These are phyloP conservation scores for Hyphopichia khmerensis DNA, from an alignment of 1,139 yeast species.

Conservation along the genomic window DNA sequence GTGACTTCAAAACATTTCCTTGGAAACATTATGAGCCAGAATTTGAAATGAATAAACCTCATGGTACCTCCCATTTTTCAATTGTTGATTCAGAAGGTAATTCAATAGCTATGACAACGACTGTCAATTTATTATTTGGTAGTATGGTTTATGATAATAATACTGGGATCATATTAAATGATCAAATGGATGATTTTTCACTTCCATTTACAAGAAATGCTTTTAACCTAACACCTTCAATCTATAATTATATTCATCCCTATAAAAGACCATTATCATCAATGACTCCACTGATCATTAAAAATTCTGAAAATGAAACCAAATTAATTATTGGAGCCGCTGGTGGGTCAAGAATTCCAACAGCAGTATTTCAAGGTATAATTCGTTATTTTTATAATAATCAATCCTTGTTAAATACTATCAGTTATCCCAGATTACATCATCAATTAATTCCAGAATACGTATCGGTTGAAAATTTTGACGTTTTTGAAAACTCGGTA, in stretches of 20 bases:
- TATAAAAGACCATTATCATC: conserved; percentile 83
- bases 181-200: conserved; percentile 97
- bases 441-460: conserved; percentile 84
- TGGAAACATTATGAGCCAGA: conserved; percentile 80
- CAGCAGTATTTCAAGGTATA: conserved; percentile 80
- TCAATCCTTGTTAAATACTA: conserved; percentile 60
- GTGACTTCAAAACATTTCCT: conserved; percentile 55
- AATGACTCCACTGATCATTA: conserved; percentile 71
- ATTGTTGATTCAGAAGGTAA: conserved; percentile 68
- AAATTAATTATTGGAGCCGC: conserved; percentile 87
- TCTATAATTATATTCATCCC: conserved; percentile 74
- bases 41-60: conserved; percentile 71
- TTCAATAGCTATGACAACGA: conserved; percentile 86
- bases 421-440: conserved; percentile 80
- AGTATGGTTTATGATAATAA: conserved; percentile 73
- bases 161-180: conserved; percentile 83
- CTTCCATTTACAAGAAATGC: conserved; percentile 68
- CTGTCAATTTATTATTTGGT: conserved; percentile 85
- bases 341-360: conserved; percentile 89
- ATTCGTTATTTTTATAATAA: conserved; percentile 60
- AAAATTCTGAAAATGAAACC: conserved; percentile 39
- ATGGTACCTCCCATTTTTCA: conserved; percentile 87
- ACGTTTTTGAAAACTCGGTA: conserved; percentile 29
- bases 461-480: conserved; percentile 56
- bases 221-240: conserved; percentile 77